These are phyloP conservation scores for Myochromella boudieri DNA, from an alignment of 768 basidiomycete genomes.

Conservation along the genomic window DNA sequence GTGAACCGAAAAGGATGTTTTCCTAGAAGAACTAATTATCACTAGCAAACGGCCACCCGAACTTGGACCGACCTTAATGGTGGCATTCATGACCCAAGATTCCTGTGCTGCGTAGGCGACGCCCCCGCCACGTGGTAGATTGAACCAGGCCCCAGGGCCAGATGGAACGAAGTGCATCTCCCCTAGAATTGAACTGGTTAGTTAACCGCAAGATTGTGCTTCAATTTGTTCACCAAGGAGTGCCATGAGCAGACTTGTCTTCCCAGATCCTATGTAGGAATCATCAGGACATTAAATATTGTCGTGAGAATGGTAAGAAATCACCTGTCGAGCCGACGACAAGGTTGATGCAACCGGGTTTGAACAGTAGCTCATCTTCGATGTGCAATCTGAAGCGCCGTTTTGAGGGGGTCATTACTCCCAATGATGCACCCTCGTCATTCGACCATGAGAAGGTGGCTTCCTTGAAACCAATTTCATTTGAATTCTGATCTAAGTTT, in stretches of 20 bases:
- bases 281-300: neutral
- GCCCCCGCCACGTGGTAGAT: conserved; percentile 64
- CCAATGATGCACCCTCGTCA: conserved; percentile 16
- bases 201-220: too few relatives aligned
- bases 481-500: conserved; percentile 12
- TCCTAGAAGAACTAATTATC: conserved; percentile 34
- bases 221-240: conserved; percentile 38
- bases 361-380: conserved; percentile 54
- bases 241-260: conserved; percentile 66
- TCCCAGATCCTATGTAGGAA: conserved; percentile 37
- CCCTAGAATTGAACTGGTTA: conserved; percentile 30
- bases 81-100: conserved; percentile 81
- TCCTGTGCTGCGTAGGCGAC: conserved; percentile 83
- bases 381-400: conserved; percentile 51
- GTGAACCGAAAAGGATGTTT: conserved; percentile 79
- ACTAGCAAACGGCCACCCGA: neutral
- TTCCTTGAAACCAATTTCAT: conserved; percentile 49
- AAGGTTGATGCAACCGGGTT: conserved; percentile 49
- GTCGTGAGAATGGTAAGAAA: neutral
- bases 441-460: conserved; percentile 58
- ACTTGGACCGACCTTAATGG: conserved; percentile 46
- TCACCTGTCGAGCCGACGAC: conserved; percentile 55
- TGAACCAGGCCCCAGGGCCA: conserved; percentile 58
- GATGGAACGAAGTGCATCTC: conserved; percentile 66
- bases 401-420: conserved; percentile 35